Evolutionary conservation across 768 basidiomycete species (phyloP).

Genomic region (Hericium coralloides): DNA sequence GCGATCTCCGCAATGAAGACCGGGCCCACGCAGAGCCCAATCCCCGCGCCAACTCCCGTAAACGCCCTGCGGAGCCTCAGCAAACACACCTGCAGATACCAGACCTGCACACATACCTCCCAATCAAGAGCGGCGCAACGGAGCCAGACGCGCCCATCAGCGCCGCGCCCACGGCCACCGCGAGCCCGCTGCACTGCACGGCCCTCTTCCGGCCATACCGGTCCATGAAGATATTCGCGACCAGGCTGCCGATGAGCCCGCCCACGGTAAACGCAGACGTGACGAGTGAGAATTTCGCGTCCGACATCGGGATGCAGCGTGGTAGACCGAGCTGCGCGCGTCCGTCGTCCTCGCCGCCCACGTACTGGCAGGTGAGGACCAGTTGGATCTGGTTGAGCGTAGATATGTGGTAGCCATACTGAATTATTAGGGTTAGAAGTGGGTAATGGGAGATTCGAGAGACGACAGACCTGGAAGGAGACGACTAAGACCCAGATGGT

Average conservation of each 20-base stretch:
- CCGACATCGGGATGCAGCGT: constrained; percentile 73
- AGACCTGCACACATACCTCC: constrained; percentile 40
- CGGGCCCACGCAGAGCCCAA: constrained; percentile 74
- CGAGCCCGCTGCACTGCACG: constrained; percentile 44
- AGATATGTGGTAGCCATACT: constrained; percentile 93
- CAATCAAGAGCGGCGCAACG: constrained; percentile 46
- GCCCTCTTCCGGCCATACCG: constrained; percentile 64
- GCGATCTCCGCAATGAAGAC: constrained; percentile 83
- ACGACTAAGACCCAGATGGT: constrained; percentile 60
- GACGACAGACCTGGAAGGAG: constrained; percentile 39
- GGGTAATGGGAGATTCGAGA: neutral
- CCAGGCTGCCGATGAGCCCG: constrained; percentile 70
- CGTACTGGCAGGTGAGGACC: constrained; percentile 59
- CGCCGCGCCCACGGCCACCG: constrained; percentile 48
- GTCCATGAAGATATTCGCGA: constrained; percentile 63
- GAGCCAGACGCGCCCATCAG: constrained; percentile 61
- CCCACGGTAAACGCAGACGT: constrained; percentile 85
- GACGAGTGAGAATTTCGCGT: constrained; percentile 69
- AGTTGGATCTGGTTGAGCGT: constrained; percentile 84
- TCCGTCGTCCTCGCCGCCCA: constrained; percentile 6
- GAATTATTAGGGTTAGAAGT: neutral
- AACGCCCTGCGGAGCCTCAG: constrained; percentile 36
- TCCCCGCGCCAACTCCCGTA: constrained; percentile 61
- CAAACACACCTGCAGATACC: neutral
- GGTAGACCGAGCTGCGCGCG: constrained; percentile 36